These are phyloP conservation scores for Furcasterigmium sp. DNA, from an alignment of 2,329 filamentous ascomycete genomes.

Conservation along the genomic window DNA sequence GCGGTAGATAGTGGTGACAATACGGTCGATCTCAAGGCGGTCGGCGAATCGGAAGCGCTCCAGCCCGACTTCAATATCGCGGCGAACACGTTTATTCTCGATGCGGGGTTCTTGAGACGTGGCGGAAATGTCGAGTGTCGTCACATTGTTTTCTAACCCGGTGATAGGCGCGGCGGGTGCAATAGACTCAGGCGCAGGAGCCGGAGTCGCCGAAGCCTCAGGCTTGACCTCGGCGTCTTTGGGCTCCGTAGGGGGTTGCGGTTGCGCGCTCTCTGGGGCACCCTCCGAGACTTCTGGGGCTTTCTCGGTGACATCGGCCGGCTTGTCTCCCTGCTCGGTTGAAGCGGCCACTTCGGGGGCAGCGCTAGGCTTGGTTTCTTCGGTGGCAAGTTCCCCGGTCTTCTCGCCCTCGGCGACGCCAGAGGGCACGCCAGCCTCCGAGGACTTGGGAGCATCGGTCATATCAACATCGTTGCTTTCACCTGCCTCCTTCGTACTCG, in stretches of 20 bases:
- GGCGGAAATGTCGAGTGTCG: conserved; percentile 15
- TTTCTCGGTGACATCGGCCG: conserved; percentile 6
- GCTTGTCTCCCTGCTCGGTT: not conserved
- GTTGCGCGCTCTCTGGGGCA: conserved; percentile 9
- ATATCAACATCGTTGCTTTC: conserved; percentile 15
- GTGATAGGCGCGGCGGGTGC: conserved; percentile 5
- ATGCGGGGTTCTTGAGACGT: conserved; percentile 29
- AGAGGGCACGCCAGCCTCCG: conserved; percentile 8
- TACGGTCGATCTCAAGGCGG: conserved; percentile 71
- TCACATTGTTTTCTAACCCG: conserved; percentile 5
- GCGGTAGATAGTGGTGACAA: conserved; percentile 78
- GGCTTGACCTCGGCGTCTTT: conserved; percentile 1
- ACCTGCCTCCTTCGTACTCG: conserved; percentile 1
- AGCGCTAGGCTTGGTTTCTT: not conserved
- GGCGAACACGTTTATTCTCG: conserved; percentile 52
- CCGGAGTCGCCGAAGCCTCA: not conserved
- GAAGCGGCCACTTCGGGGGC: too few relatives aligned
- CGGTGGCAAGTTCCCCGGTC: conserved; percentile 14
- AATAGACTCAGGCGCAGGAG: not conserved
- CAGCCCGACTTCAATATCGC: conserved; percentile 69
- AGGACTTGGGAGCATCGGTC: conserved; percentile 12
- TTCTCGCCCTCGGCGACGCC: conserved; percentile 13
- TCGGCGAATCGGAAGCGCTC: conserved; percentile 69
- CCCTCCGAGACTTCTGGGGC: conserved; percentile 10
- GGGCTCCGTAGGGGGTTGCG: not conserved